These are phyloP conservation scores for Spinacia oleracea DNA, from an alignment of 179 eudicot genomes.

Conservation along the genomic window DNA sequence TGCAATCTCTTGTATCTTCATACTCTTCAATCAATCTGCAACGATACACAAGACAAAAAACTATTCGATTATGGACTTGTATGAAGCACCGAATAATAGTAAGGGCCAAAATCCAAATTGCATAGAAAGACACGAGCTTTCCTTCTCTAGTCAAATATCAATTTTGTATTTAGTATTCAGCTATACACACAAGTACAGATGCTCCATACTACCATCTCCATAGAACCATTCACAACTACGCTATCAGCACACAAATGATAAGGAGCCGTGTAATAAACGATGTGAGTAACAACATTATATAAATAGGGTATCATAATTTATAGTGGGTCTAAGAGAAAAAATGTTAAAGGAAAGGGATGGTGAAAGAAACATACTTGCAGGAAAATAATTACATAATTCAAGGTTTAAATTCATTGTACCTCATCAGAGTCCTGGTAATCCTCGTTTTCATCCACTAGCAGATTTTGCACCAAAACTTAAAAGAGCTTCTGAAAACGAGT, in stretches of 20 bases:
- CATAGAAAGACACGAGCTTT: neutral
- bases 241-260: slow-evolving; percentile 10
- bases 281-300: neutral
- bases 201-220: neutral
- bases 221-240: neutral
- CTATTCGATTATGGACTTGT: too few relatives aligned
- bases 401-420: slow-evolving; percentile 33
- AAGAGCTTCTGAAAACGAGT: slow-evolving; percentile 77
- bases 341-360: neutral
- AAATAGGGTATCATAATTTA: slow-evolving; percentile 1
- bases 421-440: slow-evolving; percentile 44
- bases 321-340: neutral
- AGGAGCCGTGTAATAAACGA: neutral
- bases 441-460: slow-evolving; percentile 69
- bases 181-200: too few relatives aligned
- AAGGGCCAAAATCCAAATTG: neutral
- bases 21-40: too few relatives aligned
- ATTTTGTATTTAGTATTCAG: neutral
- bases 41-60: too few relatives aligned
- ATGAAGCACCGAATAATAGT: too few relatives aligned
- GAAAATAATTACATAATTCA: neutral
- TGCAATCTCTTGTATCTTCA: too few relatives aligned
- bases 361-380: neutral
- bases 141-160: neutral
- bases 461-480: slow-evolving; percentile 89